Evolutionary conservation across 2,329 filamentous ascomycete species (phyloP).

Genomic region (Chlorencoelia australis): DNA sequence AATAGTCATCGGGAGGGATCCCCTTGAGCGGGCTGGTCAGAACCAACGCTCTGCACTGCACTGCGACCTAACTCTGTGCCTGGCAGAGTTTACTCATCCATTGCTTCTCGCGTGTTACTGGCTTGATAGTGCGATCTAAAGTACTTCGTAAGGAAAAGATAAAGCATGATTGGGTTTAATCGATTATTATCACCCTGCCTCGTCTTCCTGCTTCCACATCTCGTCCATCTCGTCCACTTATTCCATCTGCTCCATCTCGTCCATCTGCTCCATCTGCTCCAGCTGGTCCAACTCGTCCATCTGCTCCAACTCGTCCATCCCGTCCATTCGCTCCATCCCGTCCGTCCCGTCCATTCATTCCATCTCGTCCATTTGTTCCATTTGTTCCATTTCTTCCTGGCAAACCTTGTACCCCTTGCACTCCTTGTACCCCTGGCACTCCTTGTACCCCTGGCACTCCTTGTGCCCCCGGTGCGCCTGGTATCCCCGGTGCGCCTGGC

Average conservation of each 20-base stretch:
- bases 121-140: no score
- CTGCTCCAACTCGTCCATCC: neutral
- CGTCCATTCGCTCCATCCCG: neutral
- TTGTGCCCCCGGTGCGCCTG: neutral
- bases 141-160: no score
- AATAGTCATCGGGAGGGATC: no score
- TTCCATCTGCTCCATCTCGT: neutral
- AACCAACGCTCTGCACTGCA: no score
- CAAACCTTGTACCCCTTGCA: neutral
- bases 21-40: no score
- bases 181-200: constrained; percentile 2
- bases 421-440: neutral
- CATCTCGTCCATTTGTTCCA: neutral
- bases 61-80: no score
- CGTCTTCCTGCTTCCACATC: neutral
- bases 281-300: neutral
- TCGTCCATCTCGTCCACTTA: no score
- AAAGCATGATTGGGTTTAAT: no score
- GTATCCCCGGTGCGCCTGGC: no score
- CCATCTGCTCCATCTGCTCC: neutral
- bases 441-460: neutral
- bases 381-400: neutral
- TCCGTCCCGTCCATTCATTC: neutral
- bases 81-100: no score
- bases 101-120: no score